Base-by-base conservation (phyloP, 768 basidiomycete genomes). In the Mycena rebaudengoi region DNA sequence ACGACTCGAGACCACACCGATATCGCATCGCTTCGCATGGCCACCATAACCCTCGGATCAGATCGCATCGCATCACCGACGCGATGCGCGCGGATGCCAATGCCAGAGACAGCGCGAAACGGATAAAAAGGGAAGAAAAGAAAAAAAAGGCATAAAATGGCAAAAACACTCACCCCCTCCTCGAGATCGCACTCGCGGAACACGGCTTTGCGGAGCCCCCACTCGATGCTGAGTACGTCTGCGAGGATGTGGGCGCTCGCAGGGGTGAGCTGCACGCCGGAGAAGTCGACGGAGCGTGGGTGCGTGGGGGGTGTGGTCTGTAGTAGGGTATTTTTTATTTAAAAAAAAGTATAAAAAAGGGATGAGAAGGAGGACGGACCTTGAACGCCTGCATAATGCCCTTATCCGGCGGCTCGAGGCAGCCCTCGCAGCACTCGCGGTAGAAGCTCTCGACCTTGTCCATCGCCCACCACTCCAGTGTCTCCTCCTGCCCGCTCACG, bases 171-270 rank as follows among this genome's bases (percentile, higher is more conserved):
- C 70, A 95, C 95, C 61, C 85, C 83, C 52, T 95, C 92, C 66
- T 96, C 94, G 21, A 99, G 75, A 68, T 96, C 89, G 70, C 96
- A 98, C 73, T 92, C 91, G 40, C 93, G 88, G 56, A 98, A 85
- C 0, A 91, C 89, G 21, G 97, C 80, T 70, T 95, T 96, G 26
- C 91, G 83, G 20, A 98, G 79, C 0, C 96, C 96, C 92, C 96
- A 98, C 75, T 98, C 95, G 60, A 98, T 90, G 8, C 88, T 87
- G 66, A 99, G 88, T 14, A 98, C 88, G 76, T 99, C 97, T 0
- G 97, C 91, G 18, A 99, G 83, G 18, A 95, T 89, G 13, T 90
- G 88, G 0, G 94, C 91, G 0, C 87, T 82, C 2, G 88, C 83
- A 2, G 83, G 75, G 0, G 87, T 91, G 20, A 99, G 82, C 69